phyloP scores from a whole-genome alignment of 768 basidiomycete genomes.

The Kwoniella dendrophila region DNA sequence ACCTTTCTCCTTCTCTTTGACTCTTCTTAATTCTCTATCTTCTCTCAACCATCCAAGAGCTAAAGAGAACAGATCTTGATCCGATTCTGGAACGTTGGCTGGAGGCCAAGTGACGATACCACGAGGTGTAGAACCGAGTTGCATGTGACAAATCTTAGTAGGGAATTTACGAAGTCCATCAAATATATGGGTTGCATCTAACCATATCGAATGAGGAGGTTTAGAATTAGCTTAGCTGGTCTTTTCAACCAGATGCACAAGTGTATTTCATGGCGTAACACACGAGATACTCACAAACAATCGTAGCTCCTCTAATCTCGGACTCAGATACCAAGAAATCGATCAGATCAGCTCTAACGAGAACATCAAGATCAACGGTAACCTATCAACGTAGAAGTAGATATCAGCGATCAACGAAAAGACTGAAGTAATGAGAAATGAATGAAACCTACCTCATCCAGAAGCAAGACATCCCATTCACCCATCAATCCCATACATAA shows the following conservation, averaged over 20 bases:
- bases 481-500: conserved; percentile 94
- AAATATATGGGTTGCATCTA: conserved; percentile 96
- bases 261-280: not conserved
- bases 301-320: conserved; percentile 75
- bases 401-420: not conserved
- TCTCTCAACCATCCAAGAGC: conserved; percentile 86
- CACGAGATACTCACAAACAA: conserved; percentile 67
- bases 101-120: conserved; percentile 71
- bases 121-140: conserved; percentile 69
- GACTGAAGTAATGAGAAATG: not conserved
- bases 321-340: conserved; percentile 83
- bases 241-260: not conserved
- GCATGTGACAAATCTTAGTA: conserved; percentile 89
- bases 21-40: conserved; percentile 65
- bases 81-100: conserved; percentile 21
- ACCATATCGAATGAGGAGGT: not conserved
- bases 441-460: conserved; percentile 74
- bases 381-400: conserved; percentile 63
- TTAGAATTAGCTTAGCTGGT: conserved; percentile 12
- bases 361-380: conserved; percentile 94
- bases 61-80: conserved; percentile 64
- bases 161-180: conserved; percentile 91
- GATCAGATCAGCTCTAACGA: conserved; percentile 89
- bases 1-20: conserved; percentile 62
- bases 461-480: conserved; percentile 86